A percentile compares a stretch with the other conserved stretches of the same genome.
Conservation (phyloP, 2,329 filamentous ascomycete species). For the Colletotrichum sidae region DNA sequence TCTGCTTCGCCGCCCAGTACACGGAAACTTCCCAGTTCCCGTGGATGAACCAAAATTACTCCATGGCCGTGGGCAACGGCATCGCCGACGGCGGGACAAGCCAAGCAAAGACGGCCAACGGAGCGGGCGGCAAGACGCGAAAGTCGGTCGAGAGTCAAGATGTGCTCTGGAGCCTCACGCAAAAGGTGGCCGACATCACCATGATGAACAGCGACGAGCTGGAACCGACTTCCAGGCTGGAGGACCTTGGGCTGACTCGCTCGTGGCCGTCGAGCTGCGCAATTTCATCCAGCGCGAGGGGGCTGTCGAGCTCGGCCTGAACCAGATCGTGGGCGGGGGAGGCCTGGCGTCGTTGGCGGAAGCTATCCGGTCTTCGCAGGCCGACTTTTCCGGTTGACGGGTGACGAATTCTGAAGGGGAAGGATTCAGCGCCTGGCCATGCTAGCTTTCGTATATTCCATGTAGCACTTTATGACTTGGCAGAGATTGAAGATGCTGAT, state of each 20-base stretch:
- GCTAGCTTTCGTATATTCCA: too few relatives aligned
- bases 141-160: background rate
- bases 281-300: slow-evolving; percentile 17
- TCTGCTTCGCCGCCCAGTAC: slow-evolving; percentile 9
- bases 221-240: background rate
- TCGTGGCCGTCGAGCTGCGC: slow-evolving; percentile 14
- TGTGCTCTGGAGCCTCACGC: background rate
- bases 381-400: background rate
- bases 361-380: background rate
- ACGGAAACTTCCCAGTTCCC: background rate
- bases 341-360: background rate
- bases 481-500: too few relatives aligned
- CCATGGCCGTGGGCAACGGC: slow-evolving; percentile 6
- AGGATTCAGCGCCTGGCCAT: too few relatives aligned
- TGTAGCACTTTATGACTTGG: too few relatives aligned
- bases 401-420: too few relatives aligned
- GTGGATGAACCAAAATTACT: slow-evolving; percentile 19
- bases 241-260: slow-evolving; percentile 7
- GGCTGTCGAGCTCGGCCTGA: slow-evolving; percentile 9
- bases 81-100: background rate
- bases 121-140: background rate
- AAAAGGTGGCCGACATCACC: slow-evolving; percentile 12
- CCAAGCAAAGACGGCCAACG: background rate
- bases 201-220: slow-evolving; percentile 10
- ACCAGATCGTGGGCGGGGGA: slow-evolving; percentile 9